Base-by-base conservation (phyloP, 2,329 filamentous ascomycete genomes). In the Scedosporium minutisporum region DNA sequence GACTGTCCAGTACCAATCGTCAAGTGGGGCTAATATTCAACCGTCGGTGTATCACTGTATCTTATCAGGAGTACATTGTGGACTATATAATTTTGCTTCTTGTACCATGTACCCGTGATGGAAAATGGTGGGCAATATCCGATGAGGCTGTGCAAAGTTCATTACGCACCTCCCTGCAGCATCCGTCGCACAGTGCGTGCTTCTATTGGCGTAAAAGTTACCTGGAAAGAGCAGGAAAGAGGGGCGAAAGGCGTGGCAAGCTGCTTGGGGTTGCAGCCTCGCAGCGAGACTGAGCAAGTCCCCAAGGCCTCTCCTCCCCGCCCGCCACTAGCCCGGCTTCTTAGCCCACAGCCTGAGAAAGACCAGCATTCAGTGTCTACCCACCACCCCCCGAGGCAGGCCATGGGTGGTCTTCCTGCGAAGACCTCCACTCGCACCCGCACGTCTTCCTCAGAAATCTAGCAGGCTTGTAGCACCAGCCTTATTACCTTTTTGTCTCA, bases 221-320 rank as follows among this genome's bases (percentile, higher is more conserved):
- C 55, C 14, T 14, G 55, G 29, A 29, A 33, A 29, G 55, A 38
- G 55, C 7, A 25, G 25, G 25, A 58, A 25, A 42, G 57, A 38
- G 57, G 55, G 29, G 9, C 12, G 25, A 41, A 58, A 58, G 55
- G 55, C 29, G 55, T 29, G 41, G 41, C 41, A 46, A 25, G 58
- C 42, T 51, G 6, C 21, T 41, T 57, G 46, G 48, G 59, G 60
- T 61, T 61, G 29, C 60, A 61, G 60, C 60, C 60, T 61, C 60
- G 60, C 48, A 61, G 58, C 33, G n/a, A n/a, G 58, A 25, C 18
- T 46, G 44, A 57, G 55, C 29, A 23, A 38, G 23, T 58, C 25
- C 55, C 33, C 57, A 23, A 41, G 27, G 57, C 57, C 33, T 23
- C n/a, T 58, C 44, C 18, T 27, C 42, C 60, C 46, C 33, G 29